Evolutionary conservation across 441 rosid species (phyloP).

Genomic region (Syzygium malaccense): DNA sequence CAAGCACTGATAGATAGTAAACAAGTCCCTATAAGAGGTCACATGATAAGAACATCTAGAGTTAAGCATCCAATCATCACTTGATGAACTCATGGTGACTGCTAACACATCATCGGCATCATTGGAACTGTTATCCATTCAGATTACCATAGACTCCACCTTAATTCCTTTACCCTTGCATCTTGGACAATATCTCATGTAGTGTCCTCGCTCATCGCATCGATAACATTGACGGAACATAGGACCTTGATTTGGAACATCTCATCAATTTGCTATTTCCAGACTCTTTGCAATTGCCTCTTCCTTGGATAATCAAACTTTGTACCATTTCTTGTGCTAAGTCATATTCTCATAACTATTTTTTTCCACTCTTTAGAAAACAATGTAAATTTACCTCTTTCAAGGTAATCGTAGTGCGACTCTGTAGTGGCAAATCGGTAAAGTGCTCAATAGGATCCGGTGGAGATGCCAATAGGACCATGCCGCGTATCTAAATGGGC

Average conservation of each 20-base stretch:
- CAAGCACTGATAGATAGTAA: neutral
- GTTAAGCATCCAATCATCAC: neutral
- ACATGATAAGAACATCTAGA: neutral
- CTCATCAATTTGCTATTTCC: neutral
- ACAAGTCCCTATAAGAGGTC: fast-evolving
- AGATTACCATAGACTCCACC: neutral
- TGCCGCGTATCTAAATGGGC: neutral
- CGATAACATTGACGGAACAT: neutral
- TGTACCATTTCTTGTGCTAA: neutral
- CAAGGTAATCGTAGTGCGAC: neutral
- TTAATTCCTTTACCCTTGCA: neutral
- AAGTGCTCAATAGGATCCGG: neutral
- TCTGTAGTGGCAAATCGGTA: fast-evolving
- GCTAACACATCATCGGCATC: neutral
- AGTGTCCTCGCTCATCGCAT: neutral
- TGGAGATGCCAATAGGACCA: neutral
- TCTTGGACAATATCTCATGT: neutral
- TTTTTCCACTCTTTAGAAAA: neutral
- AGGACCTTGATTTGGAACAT: neutral
- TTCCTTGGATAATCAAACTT: neutral
- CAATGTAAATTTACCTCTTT: neutral
- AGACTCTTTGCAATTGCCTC: neutral
- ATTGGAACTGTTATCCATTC: neutral
- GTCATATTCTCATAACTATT: neutral
- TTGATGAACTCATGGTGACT: neutral